Evolutionary conservation across 495 filamentous ascomycete genomes (phyloP), one percentile per base, ranked within the genome.

Genomic region (Podospora fimiseda): DNA sequence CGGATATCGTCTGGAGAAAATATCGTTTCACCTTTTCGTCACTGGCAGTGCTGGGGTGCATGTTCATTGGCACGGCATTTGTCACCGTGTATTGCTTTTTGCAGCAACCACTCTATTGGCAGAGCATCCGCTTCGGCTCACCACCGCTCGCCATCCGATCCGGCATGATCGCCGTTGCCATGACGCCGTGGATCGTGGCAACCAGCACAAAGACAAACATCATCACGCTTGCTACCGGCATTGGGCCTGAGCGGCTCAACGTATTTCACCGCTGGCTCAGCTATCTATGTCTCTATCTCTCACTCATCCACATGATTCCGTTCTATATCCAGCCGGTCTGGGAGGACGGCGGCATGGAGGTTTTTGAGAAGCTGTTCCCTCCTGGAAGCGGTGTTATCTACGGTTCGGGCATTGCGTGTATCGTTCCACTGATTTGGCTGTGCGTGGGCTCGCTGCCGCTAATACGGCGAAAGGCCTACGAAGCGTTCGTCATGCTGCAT

Each of bases 111-210:
- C 74, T 91, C 8, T 95, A 87, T 71, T 93, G 86, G 76, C 73
- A 86, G 63, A 88, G 84, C 63, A 92, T 94, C 57, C 73, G 72
- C 23, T 89, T 80, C 50, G 92, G 92, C 27, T 95, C 93, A 3
- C 92, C 92, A 38, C 92, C 92, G 7, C 64, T 97, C 20, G 89
- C 91, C 20, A 86, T 96, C 59, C 85, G 92, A 53, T 79, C 90
- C 13, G 92, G 92, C 39, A 97, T 97, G 92, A 80, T 96, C 23
- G 85, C 92, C 22, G 83, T 96, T 15, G 87, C 92, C 21, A 87
- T 95, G 86, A 85, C 92, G 19, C 92, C 92, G 4, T 97, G 91
- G 88, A 90, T 96, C 49, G 69, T 96, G 18, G 90, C 86, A 5
- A 80, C 91, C 13, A 89, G 86, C 63, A 94, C 89, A 75, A 96